Evolutionary conservation across 192 early-diverging fungal genomes (phyloP).

Genomic region (Physocladia obscura): DNA sequence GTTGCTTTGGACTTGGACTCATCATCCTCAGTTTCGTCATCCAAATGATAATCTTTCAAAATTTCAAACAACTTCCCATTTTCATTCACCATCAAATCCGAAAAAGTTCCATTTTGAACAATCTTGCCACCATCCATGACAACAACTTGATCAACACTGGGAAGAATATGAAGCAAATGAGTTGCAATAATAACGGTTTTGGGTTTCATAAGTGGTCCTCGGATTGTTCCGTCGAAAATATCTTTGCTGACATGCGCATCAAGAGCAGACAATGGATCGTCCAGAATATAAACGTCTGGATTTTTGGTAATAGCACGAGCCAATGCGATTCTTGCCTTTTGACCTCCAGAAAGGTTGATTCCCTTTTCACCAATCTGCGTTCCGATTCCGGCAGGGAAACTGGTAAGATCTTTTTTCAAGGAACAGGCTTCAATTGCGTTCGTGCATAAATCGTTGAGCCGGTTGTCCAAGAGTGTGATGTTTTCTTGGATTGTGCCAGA

Average conservation of each 20-base stretch:
- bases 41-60: conserved; percentile 36
- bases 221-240: conserved; percentile 69
- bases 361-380: conserved; percentile 93
- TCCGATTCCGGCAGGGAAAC: conserved; percentile 71
- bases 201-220: conserved; percentile 8
- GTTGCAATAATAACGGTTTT: conserved; percentile 43
- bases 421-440: conserved; percentile 69
- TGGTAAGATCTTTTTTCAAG: conserved; percentile 71
- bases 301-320: conserved; percentile 60
- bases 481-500: conserved; percentile 71
- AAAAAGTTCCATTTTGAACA: conserved; percentile 39
- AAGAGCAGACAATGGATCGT: conserved; percentile 56
- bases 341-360: conserved; percentile 89
- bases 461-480: conserved; percentile 31
- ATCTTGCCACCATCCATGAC: conserved; percentile 36
- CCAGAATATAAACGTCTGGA: conserved; percentile 68
- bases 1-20: background rate
- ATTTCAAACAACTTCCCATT: conserved; percentile 12
- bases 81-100: conserved; percentile 25
- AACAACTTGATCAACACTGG: conserved; percentile 28
- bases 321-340: conserved; percentile 69
- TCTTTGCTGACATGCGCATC: conserved; percentile 51
- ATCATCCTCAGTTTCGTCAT: conserved; percentile 21
- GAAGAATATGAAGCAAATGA: conserved; percentile 40
- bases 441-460: background rate